A percentile compares a stretch with the other conserved stretches of the same genome.
These are phyloP conservation scores for Pythium apleroticum DNA, from an alignment of 352 stramenopile species.

Conservation along the genomic window DNA sequence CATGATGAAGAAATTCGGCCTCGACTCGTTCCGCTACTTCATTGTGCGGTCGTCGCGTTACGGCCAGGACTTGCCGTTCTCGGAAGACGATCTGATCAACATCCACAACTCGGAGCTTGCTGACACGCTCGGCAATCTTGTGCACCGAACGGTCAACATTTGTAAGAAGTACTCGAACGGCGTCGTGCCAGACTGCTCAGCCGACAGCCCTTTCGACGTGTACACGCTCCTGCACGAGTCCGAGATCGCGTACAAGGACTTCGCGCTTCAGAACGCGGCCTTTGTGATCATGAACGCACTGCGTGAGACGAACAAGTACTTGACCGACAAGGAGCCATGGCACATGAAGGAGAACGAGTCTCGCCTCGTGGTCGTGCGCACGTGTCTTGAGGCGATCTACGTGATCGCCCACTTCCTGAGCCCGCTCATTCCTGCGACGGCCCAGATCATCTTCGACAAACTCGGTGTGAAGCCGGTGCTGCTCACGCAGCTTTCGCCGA, in stretches of 20 bases:
- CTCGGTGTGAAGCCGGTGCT: constrained; percentile 82
- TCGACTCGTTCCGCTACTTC: constrained; percentile 97
- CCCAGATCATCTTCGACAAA: constrained; percentile 94
- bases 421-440: constrained; percentile 92
- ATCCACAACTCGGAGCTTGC: constrained; percentile 98
- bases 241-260: constrained; percentile 91
- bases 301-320: constrained; percentile 96
- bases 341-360: constrained; percentile 93
- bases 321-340: constrained; percentile 97
- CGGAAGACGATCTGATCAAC: constrained; percentile 91
- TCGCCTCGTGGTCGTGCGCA: constrained; percentile 91
- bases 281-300: constrained; percentile 90
- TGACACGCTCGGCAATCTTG: constrained; percentile 94
- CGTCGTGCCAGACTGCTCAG: constrained; percentile 52
- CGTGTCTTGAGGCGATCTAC: constrained; percentile 97
- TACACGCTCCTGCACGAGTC: constrained; percentile 80
- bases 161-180: constrained; percentile 95
- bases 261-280: constrained; percentile 89
- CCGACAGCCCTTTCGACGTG: constrained; percentile 86
- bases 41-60: constrained; percentile 92
- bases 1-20: constrained; percentile 91
- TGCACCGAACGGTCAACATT: constrained; percentile 96
- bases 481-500: constrained; percentile 71
- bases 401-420: constrained; percentile 94
- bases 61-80: constrained; percentile 95